Percentiles rank a stretch among this genome's conserved stretches.
phyloP scores from a whole-genome alignment of 2,329 filamentous ascomycete species.

The Daldinia eschscholtzii region DNA sequence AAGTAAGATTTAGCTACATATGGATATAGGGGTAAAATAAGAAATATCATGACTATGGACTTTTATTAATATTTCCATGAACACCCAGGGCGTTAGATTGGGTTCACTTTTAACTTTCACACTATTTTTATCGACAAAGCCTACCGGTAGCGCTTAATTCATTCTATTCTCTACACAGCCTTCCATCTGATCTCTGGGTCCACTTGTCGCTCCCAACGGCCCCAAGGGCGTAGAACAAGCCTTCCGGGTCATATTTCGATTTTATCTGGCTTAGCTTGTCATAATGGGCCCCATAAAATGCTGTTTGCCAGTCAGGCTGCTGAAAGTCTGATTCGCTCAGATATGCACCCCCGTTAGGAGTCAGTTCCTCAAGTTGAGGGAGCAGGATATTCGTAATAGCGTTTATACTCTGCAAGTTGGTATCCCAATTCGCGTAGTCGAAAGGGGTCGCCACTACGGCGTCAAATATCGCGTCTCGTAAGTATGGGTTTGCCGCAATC shows the following conservation, averaged over 20 bases:
- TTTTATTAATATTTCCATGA: neutral
- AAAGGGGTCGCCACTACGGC: neutral
- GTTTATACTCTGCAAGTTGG: neutral
- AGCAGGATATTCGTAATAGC: neutral
- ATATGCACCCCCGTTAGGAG: neutral
- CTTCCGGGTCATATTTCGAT: neutral
- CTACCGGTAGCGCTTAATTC: neutral
- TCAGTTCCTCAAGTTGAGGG: neutral
- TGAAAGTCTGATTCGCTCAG: neutral
- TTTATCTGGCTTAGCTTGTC: neutral
- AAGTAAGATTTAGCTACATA: neutral
- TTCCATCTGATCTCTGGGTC: neutral
- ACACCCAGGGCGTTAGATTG: neutral
- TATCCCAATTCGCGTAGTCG: neutral
- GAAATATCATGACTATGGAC: no score
- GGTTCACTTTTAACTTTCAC: neutral
- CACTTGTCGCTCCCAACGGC: neutral
- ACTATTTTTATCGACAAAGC: neutral
- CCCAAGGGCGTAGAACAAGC: neutral
- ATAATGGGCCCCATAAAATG: neutral
- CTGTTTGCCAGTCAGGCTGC: neutral
- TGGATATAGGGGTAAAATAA: neutral
- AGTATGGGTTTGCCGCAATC: conserved; percentile 3
- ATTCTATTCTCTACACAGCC: neutral
- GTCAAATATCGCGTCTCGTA: conserved; percentile 3